These are phyloP conservation scores for Trichophyton mentagrophytes DNA, from an alignment of 2,329 filamentous ascomycete genomes.

Conservation along the genomic window DNA sequence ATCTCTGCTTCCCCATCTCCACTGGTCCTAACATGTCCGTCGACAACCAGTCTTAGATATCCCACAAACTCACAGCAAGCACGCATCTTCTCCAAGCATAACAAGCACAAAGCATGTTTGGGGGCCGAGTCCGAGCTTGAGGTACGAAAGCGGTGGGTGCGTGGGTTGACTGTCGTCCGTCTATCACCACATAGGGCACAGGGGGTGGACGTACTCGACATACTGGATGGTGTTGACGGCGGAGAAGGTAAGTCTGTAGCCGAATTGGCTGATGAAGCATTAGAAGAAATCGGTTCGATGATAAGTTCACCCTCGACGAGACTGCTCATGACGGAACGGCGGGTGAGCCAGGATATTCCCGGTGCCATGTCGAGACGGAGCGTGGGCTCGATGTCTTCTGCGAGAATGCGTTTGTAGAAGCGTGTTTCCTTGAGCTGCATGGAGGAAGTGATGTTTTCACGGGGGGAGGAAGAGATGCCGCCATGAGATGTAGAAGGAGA, in stretches of 20 bases:
- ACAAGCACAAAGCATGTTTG: slow-evolving; percentile 77
- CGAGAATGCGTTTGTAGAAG: slow-evolving; percentile 81
- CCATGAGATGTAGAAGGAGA: slow-evolving; percentile 24
- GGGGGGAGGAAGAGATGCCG: slow-evolving; percentile 28
- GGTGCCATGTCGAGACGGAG: slow-evolving; percentile 79
- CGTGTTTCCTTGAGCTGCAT: slow-evolving; percentile 69
- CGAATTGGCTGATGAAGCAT: slow-evolving; percentile 31
- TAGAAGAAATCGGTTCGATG: slow-evolving; percentile 65
- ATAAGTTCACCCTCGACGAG: slow-evolving; percentile 76
- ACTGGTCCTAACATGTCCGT: slow-evolving; percentile 79
- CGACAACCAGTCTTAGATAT: slow-evolving; percentile 80
- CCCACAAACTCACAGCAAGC: slow-evolving; percentile 87
- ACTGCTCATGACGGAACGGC: slow-evolving; percentile 67
- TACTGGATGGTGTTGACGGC: neutral
- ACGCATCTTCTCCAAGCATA: slow-evolving; percentile 71
- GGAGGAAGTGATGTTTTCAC: slow-evolving; percentile 30
- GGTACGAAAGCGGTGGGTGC: slow-evolving; percentile 78
- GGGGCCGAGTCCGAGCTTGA: slow-evolving; percentile 78
- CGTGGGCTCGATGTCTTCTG: slow-evolving; percentile 90
- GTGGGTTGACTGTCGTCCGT: slow-evolving; percentile 58
- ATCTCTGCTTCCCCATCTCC: slow-evolving; percentile 51
- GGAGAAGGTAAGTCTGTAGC: neutral
- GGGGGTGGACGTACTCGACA: slow-evolving; percentile 41
- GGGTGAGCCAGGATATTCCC: slow-evolving; percentile 83
- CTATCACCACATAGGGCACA: slow-evolving; percentile 84